Evolutionary conservation across 805 yeast genomes (phyloP).

Genomic region (Teunomyces tritomae): DNA sequence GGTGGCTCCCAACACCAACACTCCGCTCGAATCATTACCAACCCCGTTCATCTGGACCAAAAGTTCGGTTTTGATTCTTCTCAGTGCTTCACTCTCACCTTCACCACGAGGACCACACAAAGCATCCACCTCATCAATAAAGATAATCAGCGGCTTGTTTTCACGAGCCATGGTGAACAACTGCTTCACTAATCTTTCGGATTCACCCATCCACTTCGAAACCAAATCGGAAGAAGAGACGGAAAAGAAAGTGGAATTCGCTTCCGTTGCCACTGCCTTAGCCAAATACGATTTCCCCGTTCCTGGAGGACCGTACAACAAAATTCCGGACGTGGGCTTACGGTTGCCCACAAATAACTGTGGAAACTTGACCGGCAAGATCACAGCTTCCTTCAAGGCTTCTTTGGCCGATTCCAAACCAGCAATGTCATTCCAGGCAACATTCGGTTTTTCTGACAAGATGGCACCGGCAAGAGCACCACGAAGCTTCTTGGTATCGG

Average conservation of each 20-base stretch:
- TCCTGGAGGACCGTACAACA: constrained; percentile 82
- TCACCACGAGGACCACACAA: constrained; percentile 97
- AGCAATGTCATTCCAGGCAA: constrained; percentile 93
- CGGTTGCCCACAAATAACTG: constrained; percentile 93
- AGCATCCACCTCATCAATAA: constrained; percentile 98
- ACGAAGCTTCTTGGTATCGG: constrained; percentile 83
- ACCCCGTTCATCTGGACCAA: constrained; percentile 99
- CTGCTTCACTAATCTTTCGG: constrained; percentile 93
- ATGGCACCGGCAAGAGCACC: constrained; percentile 93
- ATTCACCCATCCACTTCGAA: constrained; percentile 99
- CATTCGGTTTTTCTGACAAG: constrained; percentile 86
- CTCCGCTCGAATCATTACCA: constrained; percentile 91
- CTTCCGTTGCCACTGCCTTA: constrained; percentile 98
- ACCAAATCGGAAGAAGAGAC: constrained; percentile 96
- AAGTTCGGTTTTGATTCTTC: constrained; percentile 93
- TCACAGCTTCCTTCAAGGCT: constrained; percentile 95
- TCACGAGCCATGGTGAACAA: constrained; percentile 95
- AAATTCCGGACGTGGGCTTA: constrained; percentile 86
- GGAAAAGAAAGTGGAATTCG: constrained; percentile 93
- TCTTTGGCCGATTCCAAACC: constrained; percentile 95
- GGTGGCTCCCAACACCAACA: constrained; percentile 93
- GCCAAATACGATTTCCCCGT: constrained; percentile 97
- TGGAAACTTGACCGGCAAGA: constrained; percentile 93
- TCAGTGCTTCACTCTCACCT: constrained; percentile 93
- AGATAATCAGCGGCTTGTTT: constrained; percentile 90